Evolutionary conservation across 2,329 filamentous ascomycete genomes (phyloP).

Genomic region (Pestalotiopsis sp.): DNA sequence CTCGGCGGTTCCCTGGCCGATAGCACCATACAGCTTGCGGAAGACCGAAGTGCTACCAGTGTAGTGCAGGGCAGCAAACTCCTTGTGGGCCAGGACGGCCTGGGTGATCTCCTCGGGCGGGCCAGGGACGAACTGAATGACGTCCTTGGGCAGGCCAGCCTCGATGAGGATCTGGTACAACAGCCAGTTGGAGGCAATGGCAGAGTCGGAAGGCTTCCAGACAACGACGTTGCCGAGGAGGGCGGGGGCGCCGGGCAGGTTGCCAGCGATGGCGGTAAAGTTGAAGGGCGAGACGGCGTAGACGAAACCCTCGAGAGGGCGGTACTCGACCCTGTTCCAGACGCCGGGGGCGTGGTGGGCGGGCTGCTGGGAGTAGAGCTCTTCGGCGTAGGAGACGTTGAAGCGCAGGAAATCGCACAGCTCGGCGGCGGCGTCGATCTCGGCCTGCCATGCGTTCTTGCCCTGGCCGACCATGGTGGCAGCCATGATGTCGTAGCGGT

Average conservation of each 20-base stretch:
- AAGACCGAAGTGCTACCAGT: conserved; percentile 93
- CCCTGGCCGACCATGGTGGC: conserved; percentile 95
- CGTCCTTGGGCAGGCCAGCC: conserved; percentile 84
- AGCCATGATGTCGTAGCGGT: conserved; percentile 96
- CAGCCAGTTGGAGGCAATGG: conserved; percentile 89
- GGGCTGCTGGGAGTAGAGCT: conserved; percentile 87
- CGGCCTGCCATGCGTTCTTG: conserved; percentile 99
- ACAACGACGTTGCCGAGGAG: conserved; percentile 93
- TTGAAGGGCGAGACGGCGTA: conserved; percentile 96
- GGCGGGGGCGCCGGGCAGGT: conserved; percentile 80
- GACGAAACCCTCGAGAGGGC: conserved; percentile 91
- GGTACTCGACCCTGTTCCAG: conserved; percentile 91
- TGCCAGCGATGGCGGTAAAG: conserved; percentile 93
- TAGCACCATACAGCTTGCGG: conserved; percentile 84
- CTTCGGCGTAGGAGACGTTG: conserved; percentile 91
- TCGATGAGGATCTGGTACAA: conserved; percentile 89
- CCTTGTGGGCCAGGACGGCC: conserved; percentile 71
- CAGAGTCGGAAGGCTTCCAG: conserved; percentile 93
- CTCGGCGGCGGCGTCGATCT: conserved; percentile 95
- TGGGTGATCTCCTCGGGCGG: conserved; percentile 84
- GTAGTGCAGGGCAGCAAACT: conserved; percentile 93
- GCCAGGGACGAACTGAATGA: conserved; percentile 92
- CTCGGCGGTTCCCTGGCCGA: conserved; percentile 78
- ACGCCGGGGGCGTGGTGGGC: conserved; percentile 79
- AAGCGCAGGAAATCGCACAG: conserved; percentile 91